A percentile compares a stretch with the other conserved stretches of the same genome.
Conservation (phyloP, 129 eudicot genomes). For the Tagetes patula region DNA sequence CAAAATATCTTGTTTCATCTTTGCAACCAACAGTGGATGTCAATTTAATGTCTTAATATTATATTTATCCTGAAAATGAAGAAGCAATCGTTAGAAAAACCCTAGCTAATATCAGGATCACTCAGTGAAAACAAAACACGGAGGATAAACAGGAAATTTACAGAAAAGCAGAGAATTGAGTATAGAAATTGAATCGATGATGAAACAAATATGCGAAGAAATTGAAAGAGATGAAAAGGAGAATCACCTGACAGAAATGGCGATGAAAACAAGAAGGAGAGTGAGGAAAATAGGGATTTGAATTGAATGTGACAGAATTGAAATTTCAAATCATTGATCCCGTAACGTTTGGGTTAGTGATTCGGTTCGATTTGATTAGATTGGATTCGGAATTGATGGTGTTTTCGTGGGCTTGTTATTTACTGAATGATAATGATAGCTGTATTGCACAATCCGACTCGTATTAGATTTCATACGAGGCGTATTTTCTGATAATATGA, state of each 20-base stretch:
- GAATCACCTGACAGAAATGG: conserved; percentile 41
- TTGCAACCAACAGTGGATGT: conserved; percentile 20
- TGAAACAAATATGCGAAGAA: conserved; percentile 2
- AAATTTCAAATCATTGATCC: background rate
- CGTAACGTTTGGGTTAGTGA: conserved; percentile 11
- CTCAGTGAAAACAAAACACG: background rate
- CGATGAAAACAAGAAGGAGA: conserved; percentile 26
- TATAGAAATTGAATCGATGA: conserved; percentile 12
- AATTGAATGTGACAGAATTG: background rate
- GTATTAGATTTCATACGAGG: too few relatives aligned
- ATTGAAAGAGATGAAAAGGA: conserved; percentile 13
- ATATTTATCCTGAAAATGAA: conserved; percentile 24
- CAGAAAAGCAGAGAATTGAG: conserved; percentile 6
- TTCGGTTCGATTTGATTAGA: background rate
- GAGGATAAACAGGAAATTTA: background rate
- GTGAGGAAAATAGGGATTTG: conserved; percentile 17
- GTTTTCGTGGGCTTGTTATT: background rate
- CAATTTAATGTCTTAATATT: too few relatives aligned
- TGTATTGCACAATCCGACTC: too few relatives aligned
- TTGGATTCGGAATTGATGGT: background rate
- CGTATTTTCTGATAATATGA: too few relatives aligned
- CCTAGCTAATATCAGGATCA: conserved; percentile 18
- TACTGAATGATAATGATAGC: too few relatives aligned
- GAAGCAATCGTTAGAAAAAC: conserved; percentile 21
- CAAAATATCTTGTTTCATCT: conserved; percentile 51